A percentile compares a stretch with the other conserved stretches of the same genome.
Conservation (phyloP, 441 rosid genomes). For the Hura crepitans region DNA sequence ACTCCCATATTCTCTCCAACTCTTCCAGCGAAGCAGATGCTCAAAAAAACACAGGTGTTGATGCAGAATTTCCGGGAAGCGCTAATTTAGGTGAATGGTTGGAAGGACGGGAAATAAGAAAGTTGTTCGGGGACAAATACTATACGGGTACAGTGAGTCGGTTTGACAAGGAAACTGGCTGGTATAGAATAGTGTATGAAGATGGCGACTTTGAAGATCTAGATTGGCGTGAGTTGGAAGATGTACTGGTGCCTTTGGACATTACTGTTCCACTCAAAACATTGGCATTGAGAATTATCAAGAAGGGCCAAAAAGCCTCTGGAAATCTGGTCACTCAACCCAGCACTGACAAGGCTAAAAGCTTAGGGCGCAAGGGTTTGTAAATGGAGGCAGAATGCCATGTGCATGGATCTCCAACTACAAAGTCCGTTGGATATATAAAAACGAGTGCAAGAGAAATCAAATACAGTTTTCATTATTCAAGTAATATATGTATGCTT, state of each 20-base stretch:
- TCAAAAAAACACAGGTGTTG: constrained; percentile 27
- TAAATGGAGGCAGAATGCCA: constrained; percentile 5
- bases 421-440: not conserved
- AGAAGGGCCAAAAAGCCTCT: constrained; percentile 32
- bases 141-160: constrained; percentile 46
- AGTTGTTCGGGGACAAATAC: constrained; percentile 46
- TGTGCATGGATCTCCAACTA: not conserved
- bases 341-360: constrained; percentile 24
- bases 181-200: constrained; percentile 79
- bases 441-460: not conserved
- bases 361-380: constrained; percentile 20
- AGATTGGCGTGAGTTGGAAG: constrained; percentile 70
- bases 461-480: not conserved
- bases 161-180: constrained; percentile 64
- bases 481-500: not conserved
- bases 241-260: constrained; percentile 64
- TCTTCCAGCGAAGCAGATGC: constrained; percentile 24
- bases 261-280: constrained; percentile 60
- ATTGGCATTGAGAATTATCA: constrained; percentile 38
- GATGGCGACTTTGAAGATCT: constrained; percentile 75
- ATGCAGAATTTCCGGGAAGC: constrained; percentile 26
- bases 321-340: constrained; percentile 20
- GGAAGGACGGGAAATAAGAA: constrained; percentile 69
- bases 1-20: constrained; percentile 21
- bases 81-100: constrained; percentile 68